phyloP scores from a whole-genome alignment of 805 yeast genomes.

The Saccharomycodes ludwigii region DNA sequence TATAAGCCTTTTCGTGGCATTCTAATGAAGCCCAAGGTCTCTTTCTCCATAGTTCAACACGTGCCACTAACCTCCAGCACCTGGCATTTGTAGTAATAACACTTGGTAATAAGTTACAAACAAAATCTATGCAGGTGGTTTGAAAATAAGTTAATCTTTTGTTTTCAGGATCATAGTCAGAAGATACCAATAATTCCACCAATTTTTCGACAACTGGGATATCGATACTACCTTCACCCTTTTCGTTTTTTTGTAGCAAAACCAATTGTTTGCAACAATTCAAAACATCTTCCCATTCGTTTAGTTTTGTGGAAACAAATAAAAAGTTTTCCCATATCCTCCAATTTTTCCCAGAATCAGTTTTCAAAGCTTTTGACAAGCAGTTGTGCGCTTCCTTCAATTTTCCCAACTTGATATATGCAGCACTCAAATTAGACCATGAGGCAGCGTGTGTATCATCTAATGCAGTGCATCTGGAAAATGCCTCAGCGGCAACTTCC shows the following conservation, averaged over 20 bases:
- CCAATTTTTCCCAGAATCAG: slow-evolving; percentile 70
- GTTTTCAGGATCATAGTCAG: slow-evolving; percentile 28
- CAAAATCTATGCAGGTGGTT: slow-evolving; percentile 52
- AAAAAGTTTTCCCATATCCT: slow-evolving; percentile 82
- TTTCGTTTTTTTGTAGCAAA: slow-evolving; percentile 39
- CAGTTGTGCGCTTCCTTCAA: slow-evolving; percentile 76
- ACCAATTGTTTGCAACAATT: slow-evolving; percentile 58
- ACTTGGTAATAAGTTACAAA: slow-evolving; percentile 56
- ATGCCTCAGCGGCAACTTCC: slow-evolving; percentile 80
- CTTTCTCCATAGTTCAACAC: slow-evolving; percentile 75
- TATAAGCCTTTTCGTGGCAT: slow-evolving; percentile 74
- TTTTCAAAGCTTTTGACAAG: slow-evolving; percentile 63
- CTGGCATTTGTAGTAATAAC: slow-evolving; percentile 49
- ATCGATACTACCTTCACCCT: slow-evolving; percentile 58
- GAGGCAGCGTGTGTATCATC: slow-evolving; percentile 73
- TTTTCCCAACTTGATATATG: slow-evolving; percentile 54
- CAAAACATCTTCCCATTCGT: slow-evolving; percentile 84
- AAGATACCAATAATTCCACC: slow-evolving; percentile 46
- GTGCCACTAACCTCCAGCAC: slow-evolving; percentile 75
- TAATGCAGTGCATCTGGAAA: slow-evolving; percentile 76
- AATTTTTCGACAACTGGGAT: slow-evolving; percentile 63
- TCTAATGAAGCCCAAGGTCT: slow-evolving; percentile 83
- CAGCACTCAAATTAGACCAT: slow-evolving; percentile 87
- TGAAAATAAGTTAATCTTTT: slow-evolving; percentile 48
- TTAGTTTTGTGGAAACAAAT: slow-evolving; percentile 65